phyloP scores from a whole-genome alignment of 2,329 filamentous ascomycete genomes.

The Remersonia thermophila region DNA sequence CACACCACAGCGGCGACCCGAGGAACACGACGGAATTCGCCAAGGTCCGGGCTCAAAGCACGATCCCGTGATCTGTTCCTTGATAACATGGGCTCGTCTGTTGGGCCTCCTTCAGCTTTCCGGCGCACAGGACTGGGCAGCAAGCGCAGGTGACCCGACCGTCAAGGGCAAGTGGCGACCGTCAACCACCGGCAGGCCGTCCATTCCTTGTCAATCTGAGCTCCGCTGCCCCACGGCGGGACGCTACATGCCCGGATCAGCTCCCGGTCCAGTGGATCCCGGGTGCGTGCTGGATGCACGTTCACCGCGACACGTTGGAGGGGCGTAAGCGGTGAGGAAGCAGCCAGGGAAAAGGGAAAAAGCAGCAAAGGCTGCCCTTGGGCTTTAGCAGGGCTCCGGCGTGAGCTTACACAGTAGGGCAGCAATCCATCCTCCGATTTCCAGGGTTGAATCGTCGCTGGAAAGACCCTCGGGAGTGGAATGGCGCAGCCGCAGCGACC shows the following conservation, averaged over 20 bases:
- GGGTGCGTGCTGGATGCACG: slow-evolving; percentile 5
- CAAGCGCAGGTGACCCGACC: slow-evolving; percentile 17
- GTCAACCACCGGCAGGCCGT: not conserved
- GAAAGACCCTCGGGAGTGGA: too few species aligned
- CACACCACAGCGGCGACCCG: not conserved
- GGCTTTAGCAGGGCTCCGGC: not conserved
- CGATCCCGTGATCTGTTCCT: slow-evolving; percentile 6
- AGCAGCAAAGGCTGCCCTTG: too few species aligned
- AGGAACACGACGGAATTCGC: slow-evolving; percentile 7
- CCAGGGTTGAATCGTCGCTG: too few species aligned
- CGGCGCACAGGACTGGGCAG: slow-evolving; percentile 1
- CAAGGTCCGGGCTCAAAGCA: slow-evolving; percentile 9
- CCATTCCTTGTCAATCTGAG: too few species aligned
- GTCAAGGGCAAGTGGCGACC: slow-evolving; percentile 10
- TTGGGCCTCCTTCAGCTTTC: too few species aligned
- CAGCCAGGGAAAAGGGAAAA: too few species aligned
- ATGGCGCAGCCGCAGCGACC: too few species aligned
- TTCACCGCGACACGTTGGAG: slow-evolving; percentile 4
- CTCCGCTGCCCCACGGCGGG: slow-evolving; percentile 12
- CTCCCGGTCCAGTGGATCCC: slow-evolving; percentile 11
- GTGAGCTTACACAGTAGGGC: too few species aligned
- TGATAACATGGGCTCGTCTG: too few species aligned
- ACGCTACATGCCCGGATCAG: slow-evolving; percentile 15
- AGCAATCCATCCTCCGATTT: too few species aligned
- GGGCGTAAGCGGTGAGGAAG: slow-evolving; percentile 2